phyloP scores from a whole-genome alignment of 2,329 filamentous ascomycete species.

The Calonectria pteridis region DNA sequence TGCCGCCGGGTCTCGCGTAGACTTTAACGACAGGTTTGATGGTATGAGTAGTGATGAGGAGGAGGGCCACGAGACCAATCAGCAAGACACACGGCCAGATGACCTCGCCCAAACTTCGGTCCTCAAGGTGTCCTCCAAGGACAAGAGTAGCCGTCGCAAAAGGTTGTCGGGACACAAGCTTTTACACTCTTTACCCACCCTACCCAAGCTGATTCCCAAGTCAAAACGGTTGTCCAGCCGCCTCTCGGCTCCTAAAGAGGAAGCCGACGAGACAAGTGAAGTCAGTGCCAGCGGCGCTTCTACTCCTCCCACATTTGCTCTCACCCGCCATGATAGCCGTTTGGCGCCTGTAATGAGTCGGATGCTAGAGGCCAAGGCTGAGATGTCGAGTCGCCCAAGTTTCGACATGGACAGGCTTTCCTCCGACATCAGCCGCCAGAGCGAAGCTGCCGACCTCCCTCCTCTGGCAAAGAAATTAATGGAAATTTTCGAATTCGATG shows the following conservation, averaged over 20 bases:
- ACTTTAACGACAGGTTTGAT: slow-evolving; percentile 86
- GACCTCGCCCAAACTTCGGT: slow-evolving; percentile 58
- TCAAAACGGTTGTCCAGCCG: slow-evolving; percentile 58
- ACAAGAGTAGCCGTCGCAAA: slow-evolving; percentile 63
- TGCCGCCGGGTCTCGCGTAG: slow-evolving; percentile 83
- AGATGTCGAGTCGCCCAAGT: slow-evolving; percentile 70
- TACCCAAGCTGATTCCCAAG: slow-evolving; percentile 61
- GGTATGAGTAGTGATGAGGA: slow-evolving; percentile 86
- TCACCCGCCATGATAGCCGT: slow-evolving; percentile 52
- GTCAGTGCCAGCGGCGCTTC: slow-evolving; percentile 41
- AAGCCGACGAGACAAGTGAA: slow-evolving; percentile 47
- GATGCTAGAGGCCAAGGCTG: slow-evolving; percentile 79
- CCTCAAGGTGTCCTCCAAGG: slow-evolving; percentile 49
- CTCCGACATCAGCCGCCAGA: slow-evolving; percentile 52
- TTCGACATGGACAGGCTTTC: slow-evolving; percentile 65
- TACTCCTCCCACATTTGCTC: slow-evolving; percentile 39
- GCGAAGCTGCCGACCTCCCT: slow-evolving; percentile 59
- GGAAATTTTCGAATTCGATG: slow-evolving; percentile 88
- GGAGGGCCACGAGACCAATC: slow-evolving; percentile 61
- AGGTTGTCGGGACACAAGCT: slow-evolving; percentile 75
- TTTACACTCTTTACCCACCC: slow-evolving; percentile 73
- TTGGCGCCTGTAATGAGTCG: slow-evolving; percentile 81
- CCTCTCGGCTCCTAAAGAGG: slow-evolving; percentile 52
- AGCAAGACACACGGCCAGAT: slow-evolving; percentile 59
- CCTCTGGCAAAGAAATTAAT: slow-evolving; percentile 78